Conservation (phyloP, 2,329 filamentous ascomycete genomes). For the Aspergillus caelatus region DNA sequence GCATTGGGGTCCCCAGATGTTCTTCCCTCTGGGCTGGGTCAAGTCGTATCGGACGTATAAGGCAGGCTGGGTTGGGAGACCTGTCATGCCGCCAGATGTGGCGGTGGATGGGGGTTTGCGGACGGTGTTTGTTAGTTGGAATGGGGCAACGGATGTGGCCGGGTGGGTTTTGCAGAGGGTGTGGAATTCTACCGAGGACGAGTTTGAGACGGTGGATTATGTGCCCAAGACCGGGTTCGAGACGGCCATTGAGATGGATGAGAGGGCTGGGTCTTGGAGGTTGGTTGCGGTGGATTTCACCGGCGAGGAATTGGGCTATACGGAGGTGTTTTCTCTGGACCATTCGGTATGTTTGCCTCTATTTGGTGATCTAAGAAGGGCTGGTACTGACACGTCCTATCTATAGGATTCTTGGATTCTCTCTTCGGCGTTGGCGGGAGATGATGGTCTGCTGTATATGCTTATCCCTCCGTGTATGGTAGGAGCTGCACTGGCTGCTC, state of each 20-base stretch:
- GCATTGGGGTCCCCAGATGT: conserved; percentile 27
- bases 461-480: conserved; percentile 11
- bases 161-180: neutral
- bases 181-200: neutral
- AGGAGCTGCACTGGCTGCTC: conserved; percentile 8
- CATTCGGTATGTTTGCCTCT: neutral
- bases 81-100: conserved; percentile 23
- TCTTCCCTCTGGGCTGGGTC: conserved; percentile 19
- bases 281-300: conserved; percentile 23
- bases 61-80: conserved; percentile 23
- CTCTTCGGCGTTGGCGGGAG: neutral
- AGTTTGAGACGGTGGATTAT: neutral
- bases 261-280: conserved; percentile 19
- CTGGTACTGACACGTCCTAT: neutral
- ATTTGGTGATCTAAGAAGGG: neutral
- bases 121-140: conserved; percentile 43
- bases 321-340: conserved; percentile 14
- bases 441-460: conserved; percentile 4
- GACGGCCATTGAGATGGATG: conserved; percentile 15
- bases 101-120: conserved; percentile 9
- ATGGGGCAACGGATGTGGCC: conserved; percentile 38
- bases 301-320: conserved; percentile 25
- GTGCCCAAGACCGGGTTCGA: conserved; percentile 3
- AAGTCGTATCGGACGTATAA: conserved; percentile 36
- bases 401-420: neutral